phyloP scores from a whole-genome alignment of 371 early-diverging fungal genomes.

The Phascolomyces articulosus region DNA sequence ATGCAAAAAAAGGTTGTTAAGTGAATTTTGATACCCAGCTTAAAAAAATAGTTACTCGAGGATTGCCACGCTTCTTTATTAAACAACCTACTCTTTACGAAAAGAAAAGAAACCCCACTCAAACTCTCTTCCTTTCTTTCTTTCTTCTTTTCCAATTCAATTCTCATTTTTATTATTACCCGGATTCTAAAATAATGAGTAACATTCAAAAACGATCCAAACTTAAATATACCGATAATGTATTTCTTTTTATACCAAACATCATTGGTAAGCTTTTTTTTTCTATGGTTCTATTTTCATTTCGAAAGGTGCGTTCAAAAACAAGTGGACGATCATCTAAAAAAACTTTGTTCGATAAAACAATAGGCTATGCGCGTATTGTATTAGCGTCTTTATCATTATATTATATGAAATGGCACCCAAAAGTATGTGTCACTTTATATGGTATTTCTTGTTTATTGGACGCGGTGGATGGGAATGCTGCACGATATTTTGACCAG shows the following conservation, averaged over 20 bases:
- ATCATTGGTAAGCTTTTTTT: conserved; percentile 71
- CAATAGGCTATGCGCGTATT: conserved; percentile 85
- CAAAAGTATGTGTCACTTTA: conserved; percentile 68
- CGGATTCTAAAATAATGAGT: background rate
- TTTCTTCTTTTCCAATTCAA: background rate
- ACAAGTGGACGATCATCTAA: background rate
- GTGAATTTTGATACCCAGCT: no score
- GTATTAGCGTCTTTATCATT: conserved; percentile 73
- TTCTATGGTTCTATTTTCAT: conserved; percentile 3
- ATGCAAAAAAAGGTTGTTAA: no score
- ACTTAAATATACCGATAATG: conserved; percentile 51
- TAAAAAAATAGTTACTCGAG: no score
- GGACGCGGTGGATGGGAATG: conserved; percentile 96
- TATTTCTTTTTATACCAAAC: conserved; percentile 91
- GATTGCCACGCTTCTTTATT: background rate
- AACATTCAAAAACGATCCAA: conserved; percentile 1
- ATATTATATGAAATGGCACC: conserved; percentile 76
- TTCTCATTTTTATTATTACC: background rate
- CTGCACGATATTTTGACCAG: conserved; percentile 91
- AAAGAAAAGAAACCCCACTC: background rate
- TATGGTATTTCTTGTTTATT: conserved; percentile 90
- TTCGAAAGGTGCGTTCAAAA: no score
- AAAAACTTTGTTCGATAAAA: background rate
- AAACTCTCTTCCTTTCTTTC: background rate
- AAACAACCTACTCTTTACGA: background rate